phyloP scores from a whole-genome alignment of 371 early-diverging fungal species.

The Mortierella sp. region DNA sequence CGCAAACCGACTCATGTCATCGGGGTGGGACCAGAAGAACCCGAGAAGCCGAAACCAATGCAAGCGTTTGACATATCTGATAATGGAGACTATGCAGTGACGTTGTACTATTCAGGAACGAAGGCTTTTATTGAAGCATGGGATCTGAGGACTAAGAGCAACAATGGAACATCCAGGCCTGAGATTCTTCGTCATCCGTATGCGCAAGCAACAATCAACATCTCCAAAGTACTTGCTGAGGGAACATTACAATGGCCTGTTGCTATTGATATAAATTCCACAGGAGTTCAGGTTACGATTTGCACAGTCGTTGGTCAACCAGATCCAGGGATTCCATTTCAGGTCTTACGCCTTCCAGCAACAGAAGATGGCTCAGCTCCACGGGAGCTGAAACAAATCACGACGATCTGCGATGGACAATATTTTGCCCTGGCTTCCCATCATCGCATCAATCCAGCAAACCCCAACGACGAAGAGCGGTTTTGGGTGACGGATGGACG shows the following conservation, averaged over 20 bases:
- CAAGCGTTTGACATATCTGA: conserved; percentile 14
- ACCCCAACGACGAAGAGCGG: conserved; percentile 8
- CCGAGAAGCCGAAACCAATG: background rate
- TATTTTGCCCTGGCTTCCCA: background rate
- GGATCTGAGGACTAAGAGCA: background rate
- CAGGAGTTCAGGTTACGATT: conserved; percentile 1
- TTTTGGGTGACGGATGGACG: conserved; percentile 9
- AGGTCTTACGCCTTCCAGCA: background rate
- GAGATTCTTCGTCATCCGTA: background rate
- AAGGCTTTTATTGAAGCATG: conserved; percentile 9
- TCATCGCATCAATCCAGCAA: conserved; percentile 3
- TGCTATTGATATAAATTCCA: conserved; percentile 1
- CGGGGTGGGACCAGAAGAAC: background rate
- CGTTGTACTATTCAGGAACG: background rate
- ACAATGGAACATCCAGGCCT: background rate
- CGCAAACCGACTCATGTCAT: conserved; percentile 12
- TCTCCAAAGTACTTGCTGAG: background rate
- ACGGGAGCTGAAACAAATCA: background rate
- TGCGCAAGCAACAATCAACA: background rate
- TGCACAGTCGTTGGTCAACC: background rate
- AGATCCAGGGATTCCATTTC: background rate
- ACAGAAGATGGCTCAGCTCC: background rate
- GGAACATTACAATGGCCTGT: background rate
- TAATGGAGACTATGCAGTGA: conserved; percentile 8
- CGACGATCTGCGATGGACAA: background rate